A percentile compares a stretch with the other conserved stretches of the same genome.
Evolutionary conservation across 768 basidiomycete species (phyloP).

Genomic region (Dendrothele bispora): DNA sequence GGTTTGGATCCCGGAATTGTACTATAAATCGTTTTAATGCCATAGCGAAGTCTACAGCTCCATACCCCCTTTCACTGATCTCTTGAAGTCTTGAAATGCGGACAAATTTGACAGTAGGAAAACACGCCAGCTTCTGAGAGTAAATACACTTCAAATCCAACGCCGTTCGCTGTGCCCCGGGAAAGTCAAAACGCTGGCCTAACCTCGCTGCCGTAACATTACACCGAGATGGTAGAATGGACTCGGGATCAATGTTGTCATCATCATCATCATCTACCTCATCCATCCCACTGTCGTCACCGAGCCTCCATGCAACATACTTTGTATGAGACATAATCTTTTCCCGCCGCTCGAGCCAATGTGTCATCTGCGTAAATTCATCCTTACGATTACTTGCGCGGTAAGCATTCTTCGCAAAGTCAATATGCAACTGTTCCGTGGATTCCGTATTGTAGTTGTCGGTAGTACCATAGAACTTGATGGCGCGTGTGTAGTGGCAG

Average conservation of each 20-base stretch:
- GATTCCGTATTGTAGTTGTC: too few relatives aligned
- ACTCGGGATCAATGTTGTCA: too few relatives aligned
- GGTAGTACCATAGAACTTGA: too few relatives aligned
- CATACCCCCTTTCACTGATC: too few relatives aligned
- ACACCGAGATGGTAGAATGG: neutral
- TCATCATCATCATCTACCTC: too few relatives aligned
- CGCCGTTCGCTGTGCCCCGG: neutral
- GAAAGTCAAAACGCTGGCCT: too few relatives aligned
- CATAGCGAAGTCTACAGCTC: constrained; percentile 21
- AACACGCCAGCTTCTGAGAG: constrained; percentile 20
- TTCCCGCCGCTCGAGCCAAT: too few relatives aligned
- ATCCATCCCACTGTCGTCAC: too few relatives aligned
- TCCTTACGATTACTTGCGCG: constrained; percentile 33
- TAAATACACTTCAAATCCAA: constrained; percentile 1
- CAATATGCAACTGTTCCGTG: too few relatives aligned
- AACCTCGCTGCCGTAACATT: neutral
- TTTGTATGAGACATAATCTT: constrained; percentile 24
- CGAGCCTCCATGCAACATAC: constrained; percentile 23
- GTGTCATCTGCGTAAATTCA: constrained; percentile 37
- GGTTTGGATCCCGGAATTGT: constrained; percentile 12
- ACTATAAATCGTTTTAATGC: constrained; percentile 26
- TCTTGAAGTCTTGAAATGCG: constrained; percentile 10
- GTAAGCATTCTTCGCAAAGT: too few relatives aligned
- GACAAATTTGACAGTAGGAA: too few relatives aligned
- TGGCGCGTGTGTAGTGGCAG: too few relatives aligned